phyloP scores from a whole-genome alignment of 768 basidiomycete species.

The Mrakia blollopis region DNA sequence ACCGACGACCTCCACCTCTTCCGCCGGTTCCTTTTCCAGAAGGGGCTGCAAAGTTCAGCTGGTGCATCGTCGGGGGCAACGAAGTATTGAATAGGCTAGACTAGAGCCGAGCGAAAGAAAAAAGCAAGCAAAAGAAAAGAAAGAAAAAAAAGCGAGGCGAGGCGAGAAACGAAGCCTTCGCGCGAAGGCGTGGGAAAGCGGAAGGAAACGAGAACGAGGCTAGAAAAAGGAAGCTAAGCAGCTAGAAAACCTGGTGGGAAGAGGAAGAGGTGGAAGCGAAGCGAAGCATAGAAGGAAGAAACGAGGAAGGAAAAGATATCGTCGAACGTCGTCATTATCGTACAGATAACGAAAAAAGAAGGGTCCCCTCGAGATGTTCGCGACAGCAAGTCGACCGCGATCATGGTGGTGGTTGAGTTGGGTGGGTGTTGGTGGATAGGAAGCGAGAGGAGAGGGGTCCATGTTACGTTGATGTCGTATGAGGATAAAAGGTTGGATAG shows the following conservation, averaged over 20 bases:
- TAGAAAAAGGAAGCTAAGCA: neutral
- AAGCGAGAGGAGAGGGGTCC: neutral
- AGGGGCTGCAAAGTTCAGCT: too few relatives aligned
- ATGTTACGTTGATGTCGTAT: too few relatives aligned
- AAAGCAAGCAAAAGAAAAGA: neutral
- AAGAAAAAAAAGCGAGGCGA: neutral
- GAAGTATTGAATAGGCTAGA: too few relatives aligned
- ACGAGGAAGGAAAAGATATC: neutral
- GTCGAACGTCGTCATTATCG: conserved; percentile 6
- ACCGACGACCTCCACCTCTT: too few relatives aligned
- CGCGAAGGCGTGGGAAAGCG: neutral
- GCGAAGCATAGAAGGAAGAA: neutral
- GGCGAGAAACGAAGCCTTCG: neutral
- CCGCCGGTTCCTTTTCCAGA: too few relatives aligned
- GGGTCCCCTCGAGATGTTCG: neutral
- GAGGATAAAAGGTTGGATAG: neutral
- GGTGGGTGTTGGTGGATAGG: neutral
- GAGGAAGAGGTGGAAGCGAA: neutral
- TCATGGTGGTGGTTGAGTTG: neutral
- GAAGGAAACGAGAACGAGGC: too few relatives aligned
- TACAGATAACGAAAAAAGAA: conserved; percentile 8
- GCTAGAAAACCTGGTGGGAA: neutral
- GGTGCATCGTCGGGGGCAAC: too few relatives aligned
- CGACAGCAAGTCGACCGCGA: neutral
- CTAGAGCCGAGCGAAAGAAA: neutral